Base-by-base conservation (phyloP, 2,329 filamentous ascomycete genomes). In the Neofusicoccum ribis region DNA sequence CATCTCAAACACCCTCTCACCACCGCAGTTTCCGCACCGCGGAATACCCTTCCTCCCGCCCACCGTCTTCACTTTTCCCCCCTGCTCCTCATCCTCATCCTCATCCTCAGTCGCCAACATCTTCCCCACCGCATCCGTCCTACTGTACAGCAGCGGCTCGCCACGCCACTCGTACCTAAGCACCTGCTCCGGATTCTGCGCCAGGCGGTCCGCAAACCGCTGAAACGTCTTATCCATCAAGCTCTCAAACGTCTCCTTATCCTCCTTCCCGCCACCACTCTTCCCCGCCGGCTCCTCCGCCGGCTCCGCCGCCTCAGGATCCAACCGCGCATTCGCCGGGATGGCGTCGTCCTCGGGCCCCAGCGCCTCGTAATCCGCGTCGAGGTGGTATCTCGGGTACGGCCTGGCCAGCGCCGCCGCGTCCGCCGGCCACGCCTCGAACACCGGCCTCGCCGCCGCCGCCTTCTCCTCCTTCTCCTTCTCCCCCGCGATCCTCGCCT, bases 281-380 rank as follows among this genome's bases (percentile, higher is more conserved):
- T 27, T 5, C 37, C 17, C n/a, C 51, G 11, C 23, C 67, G 50
- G 68, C 68, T 41, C 71, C 70, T 58, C 54, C 9, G 31, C 52
- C 37, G 66, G 68, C 49, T 72, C 70, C 9, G 70, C 64, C 44
- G 73, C 75, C 34, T 71, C 76, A 23, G 80, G 72, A 50, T 78
- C 77, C 63, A 79, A 78, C 63, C 80, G 80, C 36, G 80, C 77
- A 46, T 81, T 81, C 41, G 79, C 74, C 3, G 80, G 83, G 49
- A 85, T 84, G 36, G 79, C 78, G 0, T 85, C 5, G 2, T 71
- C 78, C 9, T 78, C 78, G 69, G 88, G 73, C 67, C 92, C 91
- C 31, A 98, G 85, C 3, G 90, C 91, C 78, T 99, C 95, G 79
- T 92, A 96, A 73, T 97, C 94, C 60, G 94, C 94, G 70, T 98